A percentile compares a stretch with the other conserved stretches of the same genome.
These are phyloP conservation scores for Linum tenue DNA, from an alignment of 345 rosid genomes.

Conservation along the genomic window DNA sequence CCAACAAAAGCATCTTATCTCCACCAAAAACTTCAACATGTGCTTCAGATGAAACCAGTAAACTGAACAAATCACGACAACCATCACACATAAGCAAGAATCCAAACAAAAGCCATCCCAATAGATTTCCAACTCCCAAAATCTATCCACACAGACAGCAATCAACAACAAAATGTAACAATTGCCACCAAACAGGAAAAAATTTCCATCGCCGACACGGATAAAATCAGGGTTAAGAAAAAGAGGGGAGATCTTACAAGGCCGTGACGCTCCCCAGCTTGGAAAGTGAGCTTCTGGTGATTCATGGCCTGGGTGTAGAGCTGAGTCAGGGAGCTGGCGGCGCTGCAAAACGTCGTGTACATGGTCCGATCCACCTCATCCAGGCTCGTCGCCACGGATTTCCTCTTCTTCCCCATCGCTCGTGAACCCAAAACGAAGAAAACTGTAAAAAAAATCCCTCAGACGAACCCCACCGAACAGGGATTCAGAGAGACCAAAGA, in stretches of 20 bases:
- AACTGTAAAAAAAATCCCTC: not conserved
- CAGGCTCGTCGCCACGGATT: constrained; percentile 65
- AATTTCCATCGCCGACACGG: too few species aligned
- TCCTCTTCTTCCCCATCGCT: constrained; percentile 82
- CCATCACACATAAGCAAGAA: too few species aligned
- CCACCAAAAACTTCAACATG: too few species aligned
- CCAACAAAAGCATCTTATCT: too few species aligned
- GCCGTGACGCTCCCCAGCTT: constrained; percentile 25
- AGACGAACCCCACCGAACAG: not conserved
- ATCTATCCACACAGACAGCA: too few species aligned
- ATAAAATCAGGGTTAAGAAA: too few species aligned
- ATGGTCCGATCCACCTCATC: constrained; percentile 93
- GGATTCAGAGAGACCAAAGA: too few species aligned
- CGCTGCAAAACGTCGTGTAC: constrained; percentile 78
- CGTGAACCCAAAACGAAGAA: not conserved
- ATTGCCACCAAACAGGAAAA: not conserved
- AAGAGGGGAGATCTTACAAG: constrained; percentile 12
- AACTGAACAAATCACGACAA: too few species aligned
- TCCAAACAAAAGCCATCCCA: too few species aligned
- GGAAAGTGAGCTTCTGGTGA: constrained; percentile 27
- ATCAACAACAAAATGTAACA: too few species aligned
- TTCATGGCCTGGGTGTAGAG: constrained; percentile 47
- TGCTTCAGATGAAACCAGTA: too few species aligned
- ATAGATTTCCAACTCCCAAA: too few species aligned
- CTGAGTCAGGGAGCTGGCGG: constrained; percentile 91